phyloP scores from a whole-genome alignment of 2,329 filamentous ascomycete species.

The Pyricularia grisea region DNA sequence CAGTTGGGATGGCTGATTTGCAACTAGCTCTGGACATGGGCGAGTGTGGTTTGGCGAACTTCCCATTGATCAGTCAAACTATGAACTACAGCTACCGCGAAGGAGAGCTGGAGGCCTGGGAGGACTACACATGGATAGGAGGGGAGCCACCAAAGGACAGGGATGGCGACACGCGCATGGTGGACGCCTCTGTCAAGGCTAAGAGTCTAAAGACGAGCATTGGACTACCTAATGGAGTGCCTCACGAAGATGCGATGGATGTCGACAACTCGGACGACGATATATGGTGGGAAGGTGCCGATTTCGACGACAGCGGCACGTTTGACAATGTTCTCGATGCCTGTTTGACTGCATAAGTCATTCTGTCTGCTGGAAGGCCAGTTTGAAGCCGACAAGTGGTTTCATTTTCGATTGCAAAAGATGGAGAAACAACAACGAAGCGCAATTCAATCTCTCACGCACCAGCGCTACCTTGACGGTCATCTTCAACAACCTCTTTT shows the following conservation, averaged over 20 bases:
- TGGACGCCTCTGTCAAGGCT: slow-evolving; percentile 22
- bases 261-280: slow-evolving; percentile 43
- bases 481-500: background rate
- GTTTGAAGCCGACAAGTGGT: background rate
- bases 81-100: slow-evolving; percentile 66
- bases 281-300: slow-evolving; percentile 53
- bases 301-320: slow-evolving; percentile 36
- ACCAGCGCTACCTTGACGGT: background rate
- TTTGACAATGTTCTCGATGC: slow-evolving; percentile 50
- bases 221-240: slow-evolving; percentile 35
- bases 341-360: slow-evolving; percentile 30
- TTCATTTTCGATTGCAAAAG: background rate
- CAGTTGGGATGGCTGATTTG: slow-evolving; percentile 70
- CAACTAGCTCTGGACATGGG: slow-evolving; percentile 66
- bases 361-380: background rate
- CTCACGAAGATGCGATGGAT: slow-evolving; percentile 46
- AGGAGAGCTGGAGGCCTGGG: slow-evolving; percentile 61
- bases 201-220: slow-evolving; percentile 17
- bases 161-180: slow-evolving; percentile 21
- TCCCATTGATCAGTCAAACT: slow-evolving; percentile 63
- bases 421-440: background rate
- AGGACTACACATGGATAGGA: slow-evolving; percentile 47
- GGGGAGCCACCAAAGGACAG: slow-evolving; percentile 13
- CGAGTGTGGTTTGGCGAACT: slow-evolving; percentile 66
- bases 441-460: background rate